A percentile compares a stretch with the other conserved stretches of the same genome.
phyloP scores from a whole-genome alignment of 1,284 basidiomycete species.

The Puccinia horiana region DNA sequence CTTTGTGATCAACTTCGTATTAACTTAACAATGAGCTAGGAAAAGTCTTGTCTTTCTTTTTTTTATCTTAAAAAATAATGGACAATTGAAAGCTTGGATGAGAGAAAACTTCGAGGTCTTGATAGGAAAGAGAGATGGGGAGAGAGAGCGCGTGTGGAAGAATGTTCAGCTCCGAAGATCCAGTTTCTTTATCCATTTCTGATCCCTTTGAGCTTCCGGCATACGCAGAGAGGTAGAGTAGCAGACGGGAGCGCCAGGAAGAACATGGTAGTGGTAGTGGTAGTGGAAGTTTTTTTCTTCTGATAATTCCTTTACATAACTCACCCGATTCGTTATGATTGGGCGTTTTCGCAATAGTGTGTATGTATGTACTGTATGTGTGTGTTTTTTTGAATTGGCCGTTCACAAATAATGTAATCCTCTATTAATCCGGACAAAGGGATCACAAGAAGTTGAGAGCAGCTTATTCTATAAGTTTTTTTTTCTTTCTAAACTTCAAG shows the following conservation, averaged over 20 bases:
- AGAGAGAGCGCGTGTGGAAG: background rate
- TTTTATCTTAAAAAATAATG: no score
- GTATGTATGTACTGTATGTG: no score
- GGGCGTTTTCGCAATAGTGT: background rate
- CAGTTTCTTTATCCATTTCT: background rate
- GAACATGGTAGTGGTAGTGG: background rate
- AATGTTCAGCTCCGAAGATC: background rate
- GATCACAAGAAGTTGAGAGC: background rate
- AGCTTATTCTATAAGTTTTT: no score
- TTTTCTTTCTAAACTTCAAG: background rate
- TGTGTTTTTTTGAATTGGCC: constrained; percentile 7
- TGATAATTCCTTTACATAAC: background rate
- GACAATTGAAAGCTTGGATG: no score
- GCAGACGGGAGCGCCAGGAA: background rate
- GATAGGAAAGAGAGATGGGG: background rate
- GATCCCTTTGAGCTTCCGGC: constrained; percentile 13
- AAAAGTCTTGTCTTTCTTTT: no score
- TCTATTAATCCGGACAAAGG: background rate
- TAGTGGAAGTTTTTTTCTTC: background rate
- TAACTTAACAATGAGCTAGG: no score
- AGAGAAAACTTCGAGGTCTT: no score
- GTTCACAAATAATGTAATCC: constrained; percentile 9
- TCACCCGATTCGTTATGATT: background rate
- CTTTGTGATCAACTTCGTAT: no score
- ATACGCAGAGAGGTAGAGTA: background rate